A percentile compares a stretch with the other conserved stretches of the same genome.
Conservation (phyloP, 495 filamentous ascomycete genomes). For the Clavariopsis aquatica region DNA sequence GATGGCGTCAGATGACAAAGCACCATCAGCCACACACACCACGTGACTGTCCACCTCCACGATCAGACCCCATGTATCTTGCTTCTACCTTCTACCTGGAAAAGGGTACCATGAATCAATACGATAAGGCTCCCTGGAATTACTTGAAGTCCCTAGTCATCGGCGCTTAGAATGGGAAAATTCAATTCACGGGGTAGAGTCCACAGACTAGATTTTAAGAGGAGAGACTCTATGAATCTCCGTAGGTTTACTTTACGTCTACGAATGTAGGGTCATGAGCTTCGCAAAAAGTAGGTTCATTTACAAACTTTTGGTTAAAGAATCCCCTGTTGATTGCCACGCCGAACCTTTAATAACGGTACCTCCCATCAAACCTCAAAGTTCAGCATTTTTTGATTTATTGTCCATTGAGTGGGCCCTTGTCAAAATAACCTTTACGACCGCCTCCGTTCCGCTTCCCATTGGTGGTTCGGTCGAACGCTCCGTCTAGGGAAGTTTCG, state of each 20-base stretch:
- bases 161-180: too few species aligned
- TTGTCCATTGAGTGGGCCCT: conserved; percentile 3
- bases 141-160: too few species aligned
- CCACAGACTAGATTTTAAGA: too few species aligned
- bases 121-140: too few species aligned
- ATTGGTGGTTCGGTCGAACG: conserved; percentile 18
- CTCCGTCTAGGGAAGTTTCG: conserved; percentile 42
- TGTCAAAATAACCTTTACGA: conserved; percentile 20
- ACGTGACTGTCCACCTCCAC: not conserved
- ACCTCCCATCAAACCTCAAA: not conserved
- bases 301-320: not conserved
- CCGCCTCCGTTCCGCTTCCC: conserved; percentile 12
- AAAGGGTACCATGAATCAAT: too few species aligned
- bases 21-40: not conserved
- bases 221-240: not conserved
- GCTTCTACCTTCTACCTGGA: too few species aligned
- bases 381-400: not conserved
- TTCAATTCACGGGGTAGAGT: too few species aligned
- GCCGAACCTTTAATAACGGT: not conserved
- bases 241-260: conserved; percentile 23
- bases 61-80: too few species aligned
- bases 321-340: not conserved
- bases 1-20: not conserved
- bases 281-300: not conserved
- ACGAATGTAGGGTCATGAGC: not conserved